Conservation (phyloP, 2,329 filamentous ascomycete genomes). For the Exophiala xenobiotica region DNA sequence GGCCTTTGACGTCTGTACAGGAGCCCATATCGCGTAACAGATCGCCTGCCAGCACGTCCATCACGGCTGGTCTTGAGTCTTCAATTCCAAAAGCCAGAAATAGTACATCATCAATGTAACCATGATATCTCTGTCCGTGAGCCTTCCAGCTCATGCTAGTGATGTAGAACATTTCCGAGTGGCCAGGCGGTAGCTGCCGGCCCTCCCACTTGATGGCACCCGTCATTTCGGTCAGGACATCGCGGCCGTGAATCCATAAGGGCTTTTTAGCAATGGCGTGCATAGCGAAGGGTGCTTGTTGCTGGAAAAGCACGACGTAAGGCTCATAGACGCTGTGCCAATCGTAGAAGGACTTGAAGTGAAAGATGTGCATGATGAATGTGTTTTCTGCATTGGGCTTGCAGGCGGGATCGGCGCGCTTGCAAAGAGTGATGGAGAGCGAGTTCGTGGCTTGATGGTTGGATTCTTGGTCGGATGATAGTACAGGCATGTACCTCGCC, state of each 20-base stretch:
- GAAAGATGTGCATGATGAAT: conserved; percentile 55
- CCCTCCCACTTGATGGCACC: neutral
- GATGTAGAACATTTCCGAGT: conserved; percentile 56
- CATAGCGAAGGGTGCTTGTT: conserved; percentile 20
- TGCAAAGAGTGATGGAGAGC: conserved; percentile 56
- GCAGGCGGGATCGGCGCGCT: conserved; percentile 49
- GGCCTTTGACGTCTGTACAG: conserved; percentile 31
- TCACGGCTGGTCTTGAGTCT: conserved; percentile 48
- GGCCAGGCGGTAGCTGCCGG: neutral
- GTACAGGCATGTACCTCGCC: conserved; percentile 45
- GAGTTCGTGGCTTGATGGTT: conserved; percentile 63
- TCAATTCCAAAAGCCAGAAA: conserved; percentile 59
- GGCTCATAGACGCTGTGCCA: conserved; percentile 41
- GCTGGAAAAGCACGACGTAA: conserved; percentile 26
- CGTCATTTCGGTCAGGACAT: neutral
- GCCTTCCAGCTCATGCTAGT: conserved; percentile 58
- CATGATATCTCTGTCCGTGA: conserved; percentile 51
- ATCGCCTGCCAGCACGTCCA: conserved; percentile 54
- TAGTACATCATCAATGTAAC: conserved; percentile 57
- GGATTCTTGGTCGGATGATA: conserved; percentile 40
- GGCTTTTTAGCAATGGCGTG: conserved; percentile 37
- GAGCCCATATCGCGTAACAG: conserved; percentile 46
- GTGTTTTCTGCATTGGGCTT: conserved; percentile 48
- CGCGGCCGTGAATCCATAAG: conserved; percentile 55
- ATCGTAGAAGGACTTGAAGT: conserved; percentile 52